These are phyloP conservation scores for Debaryomyces prosopidis DNA, from an alignment of 805 yeast genomes.

Conservation along the genomic window DNA sequence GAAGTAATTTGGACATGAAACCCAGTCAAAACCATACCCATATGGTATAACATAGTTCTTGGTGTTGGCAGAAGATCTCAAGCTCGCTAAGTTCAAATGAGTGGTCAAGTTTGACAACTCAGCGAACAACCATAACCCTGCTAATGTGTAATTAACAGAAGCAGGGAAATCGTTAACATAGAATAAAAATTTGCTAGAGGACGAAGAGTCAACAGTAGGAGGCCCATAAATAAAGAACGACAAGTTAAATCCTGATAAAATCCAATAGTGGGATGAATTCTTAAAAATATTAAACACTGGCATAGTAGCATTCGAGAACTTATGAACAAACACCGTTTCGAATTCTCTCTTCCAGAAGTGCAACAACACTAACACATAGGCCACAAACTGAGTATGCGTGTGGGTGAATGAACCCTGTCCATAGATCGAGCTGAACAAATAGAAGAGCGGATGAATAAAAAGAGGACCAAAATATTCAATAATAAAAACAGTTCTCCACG, in stretches of 20 bases:
- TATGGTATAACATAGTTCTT: conserved; percentile 67
- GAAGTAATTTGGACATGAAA: conserved; percentile 93
- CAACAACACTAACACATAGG: conserved; percentile 57
- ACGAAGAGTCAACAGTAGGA: conserved; percentile 6
- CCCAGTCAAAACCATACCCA: conserved; percentile 79
- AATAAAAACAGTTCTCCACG: conserved; percentile 87
- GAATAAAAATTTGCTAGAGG: conserved; percentile 34
- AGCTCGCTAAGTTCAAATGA: conserved; percentile 63
- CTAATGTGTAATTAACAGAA: conserved; percentile 30
- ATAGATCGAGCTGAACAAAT: conserved; percentile 34
- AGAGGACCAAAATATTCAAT: conserved; percentile 91
- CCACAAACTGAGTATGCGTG: conserved; percentile 52
- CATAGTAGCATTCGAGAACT: conserved; percentile 89
- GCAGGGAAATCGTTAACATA: conserved; percentile 45
- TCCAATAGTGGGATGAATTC: conserved; percentile 91
- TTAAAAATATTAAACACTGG: conserved; percentile 85
- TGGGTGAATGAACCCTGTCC: conserved; percentile 37
- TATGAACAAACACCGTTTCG: conserved; percentile 83
- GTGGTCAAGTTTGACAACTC: conserved; percentile 74
- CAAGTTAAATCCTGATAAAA: conserved; percentile 69
- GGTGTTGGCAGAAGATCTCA: conserved; percentile 53
- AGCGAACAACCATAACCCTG: conserved; percentile 51
- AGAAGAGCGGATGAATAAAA: conserved; percentile 71
- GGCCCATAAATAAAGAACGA: conserved; percentile 50
- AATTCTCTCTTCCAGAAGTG: conserved; percentile 88